Evolutionary conservation across 495 filamentous ascomycete genomes (phyloP), one percentile per base, ranked within the genome.

Genomic region (Penicillium turbatum): DNA sequence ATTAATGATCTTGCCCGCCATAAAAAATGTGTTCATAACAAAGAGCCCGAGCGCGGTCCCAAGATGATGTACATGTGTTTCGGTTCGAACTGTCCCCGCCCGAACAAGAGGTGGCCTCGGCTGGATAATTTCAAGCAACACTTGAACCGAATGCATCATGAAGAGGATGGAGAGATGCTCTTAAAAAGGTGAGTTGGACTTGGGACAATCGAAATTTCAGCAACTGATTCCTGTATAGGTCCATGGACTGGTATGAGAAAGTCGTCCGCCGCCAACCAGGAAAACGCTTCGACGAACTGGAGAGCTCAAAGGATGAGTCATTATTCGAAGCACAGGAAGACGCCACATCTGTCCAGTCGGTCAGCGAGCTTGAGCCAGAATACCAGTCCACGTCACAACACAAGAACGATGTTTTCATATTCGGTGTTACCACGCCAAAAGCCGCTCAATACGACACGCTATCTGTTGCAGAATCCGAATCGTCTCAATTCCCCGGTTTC

Each of bases 91-190:
- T 95, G 92, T 59, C 76, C 75, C 26, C 82, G 79, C 17, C 84
- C 81, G 48, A 72, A 78, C 15, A 97, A 97, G 71, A 74, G 79
- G 38, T 97, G 92, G 89, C 91, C 89, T 9, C 82, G 93, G 7
- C 68, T 87, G 46, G 93, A 98, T 67, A 98, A 98, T 58, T 98
- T 97, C 69, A 85, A 84, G 62, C 85, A 87, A 51, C 93, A 98
- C 60, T 76, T 95, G 39, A 79, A 78, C 51, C 82, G 87, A n/a
- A 86, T 93, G 63, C 92, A 98, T 69, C 63, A 67, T 17, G 74
- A 79, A 4, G 72, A 79, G 30, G 74, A 85, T 54, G 60, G 77
- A 2, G 74, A 80, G 5, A 56, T 66, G 12, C 75, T 86, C 19
- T 65, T 83, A 43, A 72, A 71, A 48, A 77, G 65, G 86, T 86